Evolutionary conservation across 352 stramenopile species (phyloP).

Genomic region (Halophytophthora polymorphica): DNA sequence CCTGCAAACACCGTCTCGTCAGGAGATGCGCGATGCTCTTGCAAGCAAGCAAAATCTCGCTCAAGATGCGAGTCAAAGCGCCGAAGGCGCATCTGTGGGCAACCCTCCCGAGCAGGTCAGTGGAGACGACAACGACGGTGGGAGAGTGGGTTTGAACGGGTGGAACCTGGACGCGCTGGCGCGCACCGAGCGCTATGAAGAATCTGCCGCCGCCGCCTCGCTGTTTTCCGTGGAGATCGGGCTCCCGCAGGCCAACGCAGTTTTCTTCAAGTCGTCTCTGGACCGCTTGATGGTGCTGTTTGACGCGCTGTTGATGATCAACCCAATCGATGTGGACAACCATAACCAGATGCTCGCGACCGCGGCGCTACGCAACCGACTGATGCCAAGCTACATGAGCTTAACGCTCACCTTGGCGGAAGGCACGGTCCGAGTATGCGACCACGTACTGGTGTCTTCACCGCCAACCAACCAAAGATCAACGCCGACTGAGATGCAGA

Average conservation of each 20-base stretch:
- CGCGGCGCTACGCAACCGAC: conserved; percentile 41
- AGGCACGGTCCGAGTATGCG: conserved; percentile 57
- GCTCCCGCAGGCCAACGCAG: conserved; percentile 49
- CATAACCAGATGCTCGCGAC: conserved; percentile 72
- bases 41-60: conserved; percentile 64
- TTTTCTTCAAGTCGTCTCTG: conserved; percentile 64
- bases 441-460: conserved; percentile 30
- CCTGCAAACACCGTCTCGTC: conserved; percentile 41
- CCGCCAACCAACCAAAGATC: conserved; percentile 6
- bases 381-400: conserved; percentile 78
- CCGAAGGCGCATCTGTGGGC: conserved; percentile 27
- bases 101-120: conserved; percentile 37
- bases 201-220: conserved; percentile 42
- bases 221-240: conserved; percentile 59
- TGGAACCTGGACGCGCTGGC: conserved; percentile 70
- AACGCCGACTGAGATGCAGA: neutral
- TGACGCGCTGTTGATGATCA: conserved; percentile 84
- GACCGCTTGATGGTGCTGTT: conserved; percentile 83
- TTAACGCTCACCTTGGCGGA: conserved; percentile 60
- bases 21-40: conserved; percentile 46
- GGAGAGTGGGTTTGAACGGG: conserved; percentile 73
- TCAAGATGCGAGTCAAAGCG: conserved; percentile 63
- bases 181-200: conserved; percentile 62
- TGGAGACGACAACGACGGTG: conserved; percentile 80
- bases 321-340: conserved; percentile 80